Conservation (phyloP, 208 protist species). For the Acanthamoeba healyi region DNA sequence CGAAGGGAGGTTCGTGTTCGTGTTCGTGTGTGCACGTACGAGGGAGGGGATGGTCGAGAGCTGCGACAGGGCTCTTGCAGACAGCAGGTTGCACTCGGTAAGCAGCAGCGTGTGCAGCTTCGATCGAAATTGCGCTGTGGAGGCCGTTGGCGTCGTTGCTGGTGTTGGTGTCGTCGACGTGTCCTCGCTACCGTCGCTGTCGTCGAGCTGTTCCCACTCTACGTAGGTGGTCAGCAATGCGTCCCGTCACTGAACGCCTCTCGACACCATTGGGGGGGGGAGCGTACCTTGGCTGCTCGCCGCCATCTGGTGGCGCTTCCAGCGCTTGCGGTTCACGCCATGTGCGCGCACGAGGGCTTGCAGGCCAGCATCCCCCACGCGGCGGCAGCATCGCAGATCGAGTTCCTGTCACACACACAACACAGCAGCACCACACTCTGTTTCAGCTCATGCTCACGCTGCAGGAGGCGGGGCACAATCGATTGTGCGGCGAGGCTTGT, state of each 20-base stretch:
- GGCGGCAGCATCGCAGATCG: slow-evolving; percentile 25
- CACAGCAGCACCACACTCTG: too few relatives aligned
- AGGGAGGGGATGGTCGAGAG: slow-evolving; percentile 25
- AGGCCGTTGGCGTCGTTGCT: too few relatives aligned
- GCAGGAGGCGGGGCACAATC: too few relatives aligned
- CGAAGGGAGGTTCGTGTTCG: background rate
- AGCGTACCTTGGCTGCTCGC: background rate
- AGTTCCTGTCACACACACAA: slow-evolving; percentile 48
- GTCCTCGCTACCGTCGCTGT: background rate
- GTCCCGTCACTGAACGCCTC: too few relatives aligned
- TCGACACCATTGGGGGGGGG: background rate
- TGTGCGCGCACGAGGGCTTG: slow-evolving; percentile 29
- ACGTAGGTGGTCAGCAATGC: background rate
- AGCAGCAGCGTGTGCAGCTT: slow-evolving; percentile 32
- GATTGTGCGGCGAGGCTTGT: too few relatives aligned
- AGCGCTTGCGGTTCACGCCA: slow-evolving; percentile 34
- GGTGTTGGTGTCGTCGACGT: background rate
- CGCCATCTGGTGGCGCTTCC: slow-evolving; percentile 24
- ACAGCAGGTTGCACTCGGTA: background rate
- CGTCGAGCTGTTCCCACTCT: background rate
- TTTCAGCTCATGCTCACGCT: too few relatives aligned
- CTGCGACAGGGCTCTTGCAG: background rate
- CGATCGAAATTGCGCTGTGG: background rate
- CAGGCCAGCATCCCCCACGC: slow-evolving; percentile 15
- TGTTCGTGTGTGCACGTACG: background rate